Evolutionary conservation across 2,329 filamentous ascomycete species (phyloP).

Genomic region (Pseudogymnoascus sp.): DNA sequence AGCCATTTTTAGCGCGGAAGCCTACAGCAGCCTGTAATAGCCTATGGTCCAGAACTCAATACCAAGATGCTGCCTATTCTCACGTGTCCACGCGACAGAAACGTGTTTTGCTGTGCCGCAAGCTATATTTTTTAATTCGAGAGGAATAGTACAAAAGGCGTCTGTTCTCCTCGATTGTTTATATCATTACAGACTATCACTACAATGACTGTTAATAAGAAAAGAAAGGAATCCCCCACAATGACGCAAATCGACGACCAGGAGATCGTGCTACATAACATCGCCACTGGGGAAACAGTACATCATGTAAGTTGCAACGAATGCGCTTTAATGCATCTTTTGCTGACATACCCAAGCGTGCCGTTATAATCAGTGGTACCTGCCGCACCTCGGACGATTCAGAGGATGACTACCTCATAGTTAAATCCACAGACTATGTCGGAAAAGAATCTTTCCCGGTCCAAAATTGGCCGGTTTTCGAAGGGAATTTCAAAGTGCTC

Average conservation of each 20-base stretch:
- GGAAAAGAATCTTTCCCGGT: slow-evolving; percentile 44
- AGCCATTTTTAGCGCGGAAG: not conserved
- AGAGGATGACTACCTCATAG: slow-evolving; percentile 22
- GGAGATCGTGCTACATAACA: not conserved
- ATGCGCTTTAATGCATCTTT: not conserved
- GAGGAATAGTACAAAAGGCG: not conserved
- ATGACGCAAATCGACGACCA: not conserved
- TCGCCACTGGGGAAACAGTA: not conserved
- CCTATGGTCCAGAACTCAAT: not conserved
- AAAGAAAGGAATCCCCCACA: not conserved
- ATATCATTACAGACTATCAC: not conserved
- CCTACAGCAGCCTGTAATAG: not conserved
- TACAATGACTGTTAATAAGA: not conserved
- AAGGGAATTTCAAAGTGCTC: slow-evolving; percentile 61
- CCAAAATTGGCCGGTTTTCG: slow-evolving; percentile 58
- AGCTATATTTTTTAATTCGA: not conserved
- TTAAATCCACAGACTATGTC: slow-evolving; percentile 19
- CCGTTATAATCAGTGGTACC: not conserved
- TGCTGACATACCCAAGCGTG: not conserved
- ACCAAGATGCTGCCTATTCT: not conserved
- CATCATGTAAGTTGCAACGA: not conserved
- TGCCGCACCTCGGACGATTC: not conserved
- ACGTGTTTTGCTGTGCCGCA: not conserved
- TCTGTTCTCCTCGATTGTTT: not conserved
- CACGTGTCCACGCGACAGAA: not conserved